Evolutionary conservation across 441 rosid genomes (phyloP), one percentile per base, ranked within the genome.

Genomic region (Hura crepitans): DNA sequence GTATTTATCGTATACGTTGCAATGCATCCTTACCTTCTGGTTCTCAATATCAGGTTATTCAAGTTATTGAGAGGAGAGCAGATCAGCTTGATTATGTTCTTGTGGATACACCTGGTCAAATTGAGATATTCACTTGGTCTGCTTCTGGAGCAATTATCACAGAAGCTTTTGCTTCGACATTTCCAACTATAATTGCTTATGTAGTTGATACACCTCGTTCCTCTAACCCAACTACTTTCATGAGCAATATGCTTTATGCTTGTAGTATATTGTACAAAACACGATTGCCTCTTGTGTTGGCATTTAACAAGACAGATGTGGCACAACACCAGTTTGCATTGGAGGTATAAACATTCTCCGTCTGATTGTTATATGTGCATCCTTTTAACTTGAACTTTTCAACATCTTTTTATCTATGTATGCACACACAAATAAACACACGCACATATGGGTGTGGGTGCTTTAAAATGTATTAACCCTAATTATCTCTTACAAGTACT

Each of bases 181-280:
- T 94, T 82, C 99, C 97, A 4, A 94, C 99, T 57, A 77, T 94
- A 54, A 80, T 94, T 68, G 77, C 97, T 47, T 94, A 90, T 23
- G 91, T 90, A n/a, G 97, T 94, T 65, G 99, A 94, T 66, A 94
- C 97, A 11, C 99, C 99, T 53, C 96, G 96, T 62, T 86, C 97
- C 1, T 79, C 93, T 43, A 95, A 87, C 75, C 99, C 97, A 0
- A 81, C 83, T 67, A 94, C 97, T 59, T 94, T 92, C 76, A 94
- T 92, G 99, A 94, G 99, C 87, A 90, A 92, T 74, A 92, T 92
- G 99, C 96, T 94, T 60, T 92, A 94, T 70, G 96, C 99, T 22
- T 94, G 99, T 80, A 87, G 97, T 84, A 90, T 94, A 70, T 92
- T 94, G 70, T 94, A 94, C 83, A 94, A 94, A 84, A 92, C 97